phyloP scores from a whole-genome alignment of 2,329 filamentous ascomycete genomes.

The Cordyceps pruinosa region DNA sequence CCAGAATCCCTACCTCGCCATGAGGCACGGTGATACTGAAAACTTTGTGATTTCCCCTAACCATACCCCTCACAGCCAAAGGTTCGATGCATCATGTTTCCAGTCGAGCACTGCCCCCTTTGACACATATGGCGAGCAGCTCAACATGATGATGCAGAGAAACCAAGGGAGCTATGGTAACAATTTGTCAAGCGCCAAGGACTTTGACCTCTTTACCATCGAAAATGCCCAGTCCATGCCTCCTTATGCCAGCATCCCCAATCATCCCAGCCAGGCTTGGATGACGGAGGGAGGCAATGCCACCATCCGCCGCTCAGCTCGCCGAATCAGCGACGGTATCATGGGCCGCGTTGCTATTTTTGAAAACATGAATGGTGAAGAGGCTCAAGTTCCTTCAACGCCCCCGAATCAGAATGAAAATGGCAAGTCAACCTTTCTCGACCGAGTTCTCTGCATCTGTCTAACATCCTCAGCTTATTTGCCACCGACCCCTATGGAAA shows the following conservation, averaged over 20 bases:
- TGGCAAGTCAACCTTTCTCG: constrained; percentile 39
- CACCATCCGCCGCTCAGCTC: constrained; percentile 34
- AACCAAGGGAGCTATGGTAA: constrained; percentile 36
- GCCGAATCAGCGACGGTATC: constrained; percentile 54
- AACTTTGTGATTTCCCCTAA: constrained; percentile 52
- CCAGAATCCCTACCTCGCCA: constrained; percentile 22
- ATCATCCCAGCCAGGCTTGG: constrained; percentile 44
- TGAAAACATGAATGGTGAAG: constrained; percentile 44
- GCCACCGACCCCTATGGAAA: constrained; percentile 61
- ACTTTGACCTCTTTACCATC: constrained; percentile 44
- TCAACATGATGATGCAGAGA: constrained; percentile 41
- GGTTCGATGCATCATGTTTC: constrained; percentile 43
- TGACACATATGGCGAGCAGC: constrained; percentile 37
- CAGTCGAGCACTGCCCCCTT: constrained; percentile 39
- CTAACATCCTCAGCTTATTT: constrained; percentile 43
- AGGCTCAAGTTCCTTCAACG: constrained; percentile 49
- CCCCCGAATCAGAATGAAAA: constrained; percentile 53
- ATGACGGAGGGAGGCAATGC: constrained; percentile 42
- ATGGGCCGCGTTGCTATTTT: constrained; percentile 54
- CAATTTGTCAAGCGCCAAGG: constrained; percentile 36
- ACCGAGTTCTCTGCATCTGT: not conserved
- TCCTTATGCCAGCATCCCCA: constrained; percentile 42
- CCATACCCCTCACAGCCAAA: constrained; percentile 46
- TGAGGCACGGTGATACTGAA: constrained; percentile 37
- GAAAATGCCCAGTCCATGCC: constrained; percentile 43